Evolutionary conservation across 805 yeast genomes (phyloP).

Genomic region (Wickerhamomyces kurtzmanii): DNA sequence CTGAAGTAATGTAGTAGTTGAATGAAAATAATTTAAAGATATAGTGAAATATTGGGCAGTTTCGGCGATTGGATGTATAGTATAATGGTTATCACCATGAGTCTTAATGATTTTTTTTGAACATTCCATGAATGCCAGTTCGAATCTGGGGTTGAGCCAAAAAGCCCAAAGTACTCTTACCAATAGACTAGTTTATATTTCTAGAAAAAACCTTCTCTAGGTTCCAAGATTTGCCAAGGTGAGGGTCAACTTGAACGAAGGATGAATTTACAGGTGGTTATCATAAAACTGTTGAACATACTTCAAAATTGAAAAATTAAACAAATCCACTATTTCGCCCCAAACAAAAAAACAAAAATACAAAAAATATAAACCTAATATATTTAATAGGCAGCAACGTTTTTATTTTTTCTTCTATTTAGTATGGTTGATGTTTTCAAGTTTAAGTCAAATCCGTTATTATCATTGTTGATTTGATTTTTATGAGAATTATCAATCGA

Average conservation of each 20-base stretch:
- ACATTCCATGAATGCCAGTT: constrained; percentile 21
- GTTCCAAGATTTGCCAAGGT: too few species aligned
- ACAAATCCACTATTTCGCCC: constrained; percentile 1
- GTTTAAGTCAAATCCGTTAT: constrained; percentile 23
- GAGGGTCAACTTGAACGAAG: too few species aligned
- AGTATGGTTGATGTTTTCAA: constrained; percentile 28
- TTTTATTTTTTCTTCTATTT: constrained; percentile 26
- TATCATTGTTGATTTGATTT: constrained; percentile 8
- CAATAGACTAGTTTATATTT: not conserved
- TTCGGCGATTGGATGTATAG: constrained; percentile 6
- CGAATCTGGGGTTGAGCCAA: constrained; percentile 23
- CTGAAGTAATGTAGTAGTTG: too few species aligned
- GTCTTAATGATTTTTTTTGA: constrained; percentile 14
- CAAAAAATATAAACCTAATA: not conserved
- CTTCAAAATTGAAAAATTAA: not conserved
- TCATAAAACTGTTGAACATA: not conserved
- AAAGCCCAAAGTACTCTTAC: constrained; percentile 1
- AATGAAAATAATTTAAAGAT: too few species aligned
- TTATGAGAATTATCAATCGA: constrained; percentile 5
- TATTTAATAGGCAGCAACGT: not conserved
- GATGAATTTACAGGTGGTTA: not conserved
- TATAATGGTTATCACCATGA: constrained; percentile 17
- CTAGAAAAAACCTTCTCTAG: too few species aligned
- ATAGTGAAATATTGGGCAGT: too few species aligned
- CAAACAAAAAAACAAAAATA: constrained; percentile 1